Conservation (phyloP, 2,329 filamentous ascomycete genomes). For the Meredithiella fracta region DNA sequence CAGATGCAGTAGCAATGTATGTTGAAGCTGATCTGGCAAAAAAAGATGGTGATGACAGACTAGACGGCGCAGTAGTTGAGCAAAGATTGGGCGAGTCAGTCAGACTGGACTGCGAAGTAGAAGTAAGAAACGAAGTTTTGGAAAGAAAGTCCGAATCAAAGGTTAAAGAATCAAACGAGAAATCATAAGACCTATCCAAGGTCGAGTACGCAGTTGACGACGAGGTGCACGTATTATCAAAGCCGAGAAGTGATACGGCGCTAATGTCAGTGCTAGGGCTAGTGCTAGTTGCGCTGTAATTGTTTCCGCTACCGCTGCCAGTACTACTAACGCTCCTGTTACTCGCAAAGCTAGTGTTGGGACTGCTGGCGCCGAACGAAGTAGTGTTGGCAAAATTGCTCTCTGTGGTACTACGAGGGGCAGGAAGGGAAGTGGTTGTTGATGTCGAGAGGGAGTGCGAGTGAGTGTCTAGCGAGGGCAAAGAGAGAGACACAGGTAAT, state of each 20-base stretch:
- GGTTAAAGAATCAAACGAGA: slow-evolving; percentile 12
- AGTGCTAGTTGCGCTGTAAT: background rate
- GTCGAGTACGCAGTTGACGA: slow-evolving; percentile 8
- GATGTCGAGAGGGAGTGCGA: slow-evolving; percentile 14
- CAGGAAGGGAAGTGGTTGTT: background rate
- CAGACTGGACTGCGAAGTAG: slow-evolving; percentile 2
- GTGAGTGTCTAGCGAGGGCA: slow-evolving; percentile 19
- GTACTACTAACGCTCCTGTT: background rate
- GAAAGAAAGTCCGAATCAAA: slow-evolving; percentile 12
- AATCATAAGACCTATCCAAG: slow-evolving; percentile 6
- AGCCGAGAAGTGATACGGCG: slow-evolving; percentile 1
- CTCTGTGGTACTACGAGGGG: background rate
- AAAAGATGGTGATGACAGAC: background rate
- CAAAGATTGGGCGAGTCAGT: background rate
- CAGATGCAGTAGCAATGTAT: slow-evolving; percentile 12
- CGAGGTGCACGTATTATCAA: slow-evolving; percentile 5
- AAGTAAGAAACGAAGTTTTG: slow-evolving; percentile 5
- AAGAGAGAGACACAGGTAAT: slow-evolving; percentile 16
- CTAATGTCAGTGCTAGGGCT: slow-evolving; percentile 10
- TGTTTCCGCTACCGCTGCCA: background rate
- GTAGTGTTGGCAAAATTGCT: background rate
- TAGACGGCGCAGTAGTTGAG: slow-evolving; percentile 2
- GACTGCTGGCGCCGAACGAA: background rate
- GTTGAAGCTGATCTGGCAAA: background rate
- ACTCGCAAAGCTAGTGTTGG: background rate